A percentile compares a stretch with the other conserved stretches of the same genome.
Conservation (phyloP, 345 rosid genomes). For the Brassica cretica region DNA sequence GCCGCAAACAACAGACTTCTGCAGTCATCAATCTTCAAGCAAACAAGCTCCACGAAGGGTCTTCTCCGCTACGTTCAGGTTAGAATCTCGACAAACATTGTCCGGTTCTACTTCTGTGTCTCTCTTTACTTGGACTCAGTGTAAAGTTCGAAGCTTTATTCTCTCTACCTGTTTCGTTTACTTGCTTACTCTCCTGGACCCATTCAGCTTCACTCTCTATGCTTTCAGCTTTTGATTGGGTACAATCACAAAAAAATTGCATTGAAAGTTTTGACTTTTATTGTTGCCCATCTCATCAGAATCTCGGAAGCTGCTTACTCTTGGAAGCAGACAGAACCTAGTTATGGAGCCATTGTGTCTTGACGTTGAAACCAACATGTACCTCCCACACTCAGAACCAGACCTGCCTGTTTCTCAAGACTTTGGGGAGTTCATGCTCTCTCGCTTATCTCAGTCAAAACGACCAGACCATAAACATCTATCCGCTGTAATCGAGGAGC, state of each 20-base stretch:
- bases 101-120: not conserved
- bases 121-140: not conserved
- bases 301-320: slow-evolving; percentile 10
- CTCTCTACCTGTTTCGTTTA: not conserved
- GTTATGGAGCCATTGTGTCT: slow-evolving; percentile 30
- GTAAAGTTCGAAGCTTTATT: slow-evolving; percentile 18
- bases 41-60: not conserved
- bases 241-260: not conserved
- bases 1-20: slow-evolving; percentile 10
- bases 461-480: slow-evolving; percentile 65
- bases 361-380: slow-evolving; percentile 25
- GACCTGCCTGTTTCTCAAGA: slow-evolving; percentile 39
- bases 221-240: not conserved
- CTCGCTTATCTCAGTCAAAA: slow-evolving; percentile 51
- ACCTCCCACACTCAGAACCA: slow-evolving; percentile 9
- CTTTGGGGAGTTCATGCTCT: slow-evolving; percentile 57
- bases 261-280: slow-evolving; percentile 2
- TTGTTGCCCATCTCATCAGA: slow-evolving; percentile 12
- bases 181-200: not conserved
- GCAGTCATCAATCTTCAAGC: slow-evolving; percentile 28
- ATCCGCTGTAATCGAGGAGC: slow-evolving; percentile 66
- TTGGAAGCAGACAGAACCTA: slow-evolving; percentile 2
- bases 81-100: not conserved
- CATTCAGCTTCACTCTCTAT: slow-evolving; percentile 2
- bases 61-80: slow-evolving; percentile 26